These are phyloP conservation scores for Geotrichum carabidarum DNA, from an alignment of 1,139 yeast genomes.

Conservation along the genomic window DNA sequence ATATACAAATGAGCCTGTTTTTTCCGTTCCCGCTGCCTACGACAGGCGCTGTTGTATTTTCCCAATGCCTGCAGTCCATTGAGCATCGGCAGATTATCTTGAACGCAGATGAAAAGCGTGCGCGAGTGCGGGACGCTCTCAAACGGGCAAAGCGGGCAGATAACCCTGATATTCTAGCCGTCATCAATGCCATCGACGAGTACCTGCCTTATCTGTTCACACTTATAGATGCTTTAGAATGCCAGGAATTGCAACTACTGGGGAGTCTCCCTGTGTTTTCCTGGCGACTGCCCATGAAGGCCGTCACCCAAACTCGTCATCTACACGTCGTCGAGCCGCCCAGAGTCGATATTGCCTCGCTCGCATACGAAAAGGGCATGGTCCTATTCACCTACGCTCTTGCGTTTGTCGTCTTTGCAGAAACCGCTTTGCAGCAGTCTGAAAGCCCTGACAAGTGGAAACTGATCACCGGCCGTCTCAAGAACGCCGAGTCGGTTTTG, in stretches of 20 bases:
- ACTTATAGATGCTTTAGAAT: conserved; percentile 21
- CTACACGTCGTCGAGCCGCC: conserved; percentile 26
- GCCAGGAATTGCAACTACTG: conserved; percentile 18
- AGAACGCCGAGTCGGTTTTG: conserved; percentile 31
- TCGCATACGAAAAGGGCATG: conserved; percentile 34
- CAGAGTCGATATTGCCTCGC: conserved; percentile 27
- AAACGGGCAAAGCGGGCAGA: conserved; percentile 33
- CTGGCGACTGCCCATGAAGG: conserved; percentile 33
- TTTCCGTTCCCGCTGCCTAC: conserved; percentile 33
- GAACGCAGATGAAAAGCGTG: conserved; percentile 33
- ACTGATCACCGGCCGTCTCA: conserved; percentile 31
- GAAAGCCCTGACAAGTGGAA: conserved; percentile 32
- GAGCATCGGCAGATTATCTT: conserved; percentile 28
- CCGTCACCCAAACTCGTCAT: conserved; percentile 20
- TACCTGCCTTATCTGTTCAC: conserved; percentile 32
- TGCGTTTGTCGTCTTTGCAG: conserved; percentile 20
- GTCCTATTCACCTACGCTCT: conserved; percentile 32
- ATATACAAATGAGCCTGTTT: conserved; percentile 25
- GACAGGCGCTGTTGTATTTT: conserved; percentile 29
- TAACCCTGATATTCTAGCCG: conserved; percentile 30
- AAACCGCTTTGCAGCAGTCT: conserved; percentile 23
- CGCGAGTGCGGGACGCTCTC: conserved; percentile 32
- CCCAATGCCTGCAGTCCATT: conserved; percentile 25
- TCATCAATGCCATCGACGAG: conserved; percentile 34
- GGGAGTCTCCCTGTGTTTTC: conserved; percentile 22